These are phyloP conservation scores for Schizophyllum amplum DNA, from an alignment of 1,284 basidiomycete species.

Conservation along the genomic window DNA sequence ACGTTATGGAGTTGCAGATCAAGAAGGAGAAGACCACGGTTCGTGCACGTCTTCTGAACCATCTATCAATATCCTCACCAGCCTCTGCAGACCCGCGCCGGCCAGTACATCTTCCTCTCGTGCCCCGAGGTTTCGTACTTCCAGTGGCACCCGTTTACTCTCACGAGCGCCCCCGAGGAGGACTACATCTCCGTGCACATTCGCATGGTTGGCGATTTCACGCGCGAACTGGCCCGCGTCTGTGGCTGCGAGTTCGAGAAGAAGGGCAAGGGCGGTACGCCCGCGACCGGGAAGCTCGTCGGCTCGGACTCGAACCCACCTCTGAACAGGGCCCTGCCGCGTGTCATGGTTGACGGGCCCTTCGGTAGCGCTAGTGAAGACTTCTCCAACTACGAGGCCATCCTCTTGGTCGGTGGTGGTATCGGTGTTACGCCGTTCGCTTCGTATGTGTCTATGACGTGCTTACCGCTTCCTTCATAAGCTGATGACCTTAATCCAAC, in stretches of 20 bases:
- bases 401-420: constrained; percentile 80
- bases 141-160: constrained; percentile 92
- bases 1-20: constrained; percentile 87
- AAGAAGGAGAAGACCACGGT: constrained; percentile 82
- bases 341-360: constrained; percentile 86
- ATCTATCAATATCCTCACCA: not conserved
- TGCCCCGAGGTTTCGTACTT: constrained; percentile 87
- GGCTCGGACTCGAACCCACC: constrained; percentile 50
- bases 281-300: constrained; percentile 47
- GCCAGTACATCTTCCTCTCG: constrained; percentile 83
- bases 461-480: constrained; percentile 4
- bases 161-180: constrained; percentile 85
- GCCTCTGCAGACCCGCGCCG: constrained; percentile 41
- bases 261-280: constrained; percentile 30
- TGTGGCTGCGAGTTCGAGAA: constrained; percentile 78
- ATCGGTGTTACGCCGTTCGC: constrained; percentile 93
- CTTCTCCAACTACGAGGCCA: constrained; percentile 79
- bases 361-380: constrained; percentile 84
- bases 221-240: constrained; percentile 65
- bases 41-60: not conserved
- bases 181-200: constrained; percentile 89
- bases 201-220: constrained; percentile 83
- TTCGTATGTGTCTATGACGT: constrained; percentile 41
- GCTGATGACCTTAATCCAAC: not conserved
- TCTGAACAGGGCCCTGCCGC: constrained; percentile 66